A percentile compares a stretch with the other conserved stretches of the same genome.
Evolutionary conservation across 805 yeast species (phyloP).

Genomic region (Ascoidea asiatica): DNA sequence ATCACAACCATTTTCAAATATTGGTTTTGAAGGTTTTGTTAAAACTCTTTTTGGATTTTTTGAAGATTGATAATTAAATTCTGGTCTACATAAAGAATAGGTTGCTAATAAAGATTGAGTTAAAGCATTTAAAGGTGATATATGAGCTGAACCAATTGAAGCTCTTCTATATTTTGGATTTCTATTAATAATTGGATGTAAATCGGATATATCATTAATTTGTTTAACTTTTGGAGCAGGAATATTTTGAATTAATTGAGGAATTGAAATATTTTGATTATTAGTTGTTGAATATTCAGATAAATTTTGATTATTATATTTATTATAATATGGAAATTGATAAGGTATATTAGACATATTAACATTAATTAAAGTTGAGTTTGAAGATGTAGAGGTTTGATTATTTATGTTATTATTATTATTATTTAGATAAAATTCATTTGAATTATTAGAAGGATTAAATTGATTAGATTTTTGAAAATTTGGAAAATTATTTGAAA

Average conservation of each 20-base stretch:
- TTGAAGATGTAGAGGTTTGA: not conserved
- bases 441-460: too few species aligned
- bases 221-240: conserved; percentile 35
- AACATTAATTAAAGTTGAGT: too few species aligned
- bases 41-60: conserved; percentile 85
- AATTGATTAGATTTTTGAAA: too few species aligned
- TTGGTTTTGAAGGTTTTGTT: conserved; percentile 85
- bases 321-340: not conserved
- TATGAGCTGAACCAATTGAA: conserved; percentile 44
- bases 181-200: conserved; percentile 46
- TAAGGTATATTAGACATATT: not conserved
- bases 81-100: conserved; percentile 74
- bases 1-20: conserved; percentile 70
- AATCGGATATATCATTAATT: conserved; percentile 31
- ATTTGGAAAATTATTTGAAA: too few species aligned
- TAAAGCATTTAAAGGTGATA: conserved; percentile 72
- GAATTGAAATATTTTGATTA: conserved; percentile 10
- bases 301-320: not conserved
- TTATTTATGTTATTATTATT: not conserved
- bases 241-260: conserved; percentile 7
- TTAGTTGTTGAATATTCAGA: conserved; percentile 15
- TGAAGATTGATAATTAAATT: conserved; percentile 67
- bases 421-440: too few species aligned
- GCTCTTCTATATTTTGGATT: conserved; percentile 63
- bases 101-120: conserved; percentile 69